Conservation (phyloP, 2,329 filamentous ascomycete genomes). For the Fusarium haematococcum region DNA sequence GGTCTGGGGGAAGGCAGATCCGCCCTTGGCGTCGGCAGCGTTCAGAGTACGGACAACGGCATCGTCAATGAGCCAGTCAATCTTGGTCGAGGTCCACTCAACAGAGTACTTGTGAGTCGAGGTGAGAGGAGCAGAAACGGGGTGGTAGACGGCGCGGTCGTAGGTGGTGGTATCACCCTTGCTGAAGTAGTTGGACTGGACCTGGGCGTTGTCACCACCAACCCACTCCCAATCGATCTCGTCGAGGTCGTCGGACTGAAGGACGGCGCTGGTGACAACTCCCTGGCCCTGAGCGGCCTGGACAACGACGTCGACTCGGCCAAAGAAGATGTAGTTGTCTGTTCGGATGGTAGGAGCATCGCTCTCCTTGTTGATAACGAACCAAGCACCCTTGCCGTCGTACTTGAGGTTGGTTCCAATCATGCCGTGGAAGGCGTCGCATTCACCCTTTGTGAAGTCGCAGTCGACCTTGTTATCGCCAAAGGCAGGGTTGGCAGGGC, state of each 20-base stretch:
- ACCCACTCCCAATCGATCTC: constrained; percentile 96
- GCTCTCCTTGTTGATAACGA: constrained; percentile 74
- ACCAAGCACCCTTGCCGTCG: constrained; percentile 63
- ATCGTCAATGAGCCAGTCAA: constrained; percentile 75
- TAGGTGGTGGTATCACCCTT: constrained; percentile 79
- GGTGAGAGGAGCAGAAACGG: constrained; percentile 67
- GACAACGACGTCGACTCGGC: constrained; percentile 82
- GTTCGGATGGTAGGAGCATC: constrained; percentile 80
- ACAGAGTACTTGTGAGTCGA: constrained; percentile 74
- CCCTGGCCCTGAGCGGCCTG: constrained; percentile 84
- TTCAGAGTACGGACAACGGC: constrained; percentile 70
- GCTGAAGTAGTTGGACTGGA: constrained; percentile 89
- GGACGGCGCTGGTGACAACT: constrained; percentile 88
- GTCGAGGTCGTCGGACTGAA: constrained; percentile 91
- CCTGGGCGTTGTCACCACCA: constrained; percentile 77
- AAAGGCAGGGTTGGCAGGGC: constrained; percentile 81
- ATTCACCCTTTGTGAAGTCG: constrained; percentile 82
- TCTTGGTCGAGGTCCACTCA: constrained; percentile 73
- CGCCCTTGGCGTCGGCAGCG: constrained; percentile 68
- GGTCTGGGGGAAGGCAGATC: constrained; percentile 75
- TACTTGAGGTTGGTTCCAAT: constrained; percentile 63
- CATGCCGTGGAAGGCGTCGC: constrained; percentile 63
- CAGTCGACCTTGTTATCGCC: constrained; percentile 68
- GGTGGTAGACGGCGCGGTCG: constrained; percentile 74
- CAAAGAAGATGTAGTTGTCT: constrained; percentile 97